Base-by-base conservation (phyloP, 768 basidiomycete species). In the Amyloporia xantha region DNA sequence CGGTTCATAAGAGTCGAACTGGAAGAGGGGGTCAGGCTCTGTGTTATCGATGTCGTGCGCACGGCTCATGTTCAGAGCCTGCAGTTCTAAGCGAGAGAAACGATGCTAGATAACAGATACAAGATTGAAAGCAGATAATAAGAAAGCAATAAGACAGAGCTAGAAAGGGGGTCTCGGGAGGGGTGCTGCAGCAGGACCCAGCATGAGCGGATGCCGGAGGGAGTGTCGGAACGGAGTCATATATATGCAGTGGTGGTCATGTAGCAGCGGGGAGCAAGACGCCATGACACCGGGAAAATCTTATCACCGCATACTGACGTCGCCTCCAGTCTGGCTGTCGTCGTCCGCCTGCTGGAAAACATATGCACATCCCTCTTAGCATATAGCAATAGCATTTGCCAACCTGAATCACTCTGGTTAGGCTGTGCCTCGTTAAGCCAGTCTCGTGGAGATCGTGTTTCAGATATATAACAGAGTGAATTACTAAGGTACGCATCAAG, bases 1-100 rank as follows among this genome's bases (percentile, higher is more conserved):
- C 39, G 49, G 53, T 57, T 78, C 73, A 67, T 66, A 73, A 46
- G 71, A 61, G 58, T 77, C 76, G 57, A 78, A 76, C 48, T 71
- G 68, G 60, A 78, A 76, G 60, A 81, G 56, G 39, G 69, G 43
- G 53, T 73, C 72, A 45, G 28, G 58, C 54, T 73, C 71, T 47
- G 74, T 70, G 71, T 75, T 76, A 77, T 81, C 77, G 74, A 74
- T 72, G 63, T 56, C 62, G 57, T 53, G 52, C 48, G 57, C 59
- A 51, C 64, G 65, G 66, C 68, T 66, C 72, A 74, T 75, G 66
- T 54, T 54, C 53, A 55, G 61, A 65, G 60, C 27, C 41, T 36
- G 55, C 38, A 47, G 60, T 58, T 59, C 57, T 57, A 53, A 53
- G 57, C n/a, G 40, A 4, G 47, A n/a, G 35, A n/a, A 19, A n/a